Conservation (phyloP, 257 asterid genomes). For the Nicotiana tabacum region DNA sequence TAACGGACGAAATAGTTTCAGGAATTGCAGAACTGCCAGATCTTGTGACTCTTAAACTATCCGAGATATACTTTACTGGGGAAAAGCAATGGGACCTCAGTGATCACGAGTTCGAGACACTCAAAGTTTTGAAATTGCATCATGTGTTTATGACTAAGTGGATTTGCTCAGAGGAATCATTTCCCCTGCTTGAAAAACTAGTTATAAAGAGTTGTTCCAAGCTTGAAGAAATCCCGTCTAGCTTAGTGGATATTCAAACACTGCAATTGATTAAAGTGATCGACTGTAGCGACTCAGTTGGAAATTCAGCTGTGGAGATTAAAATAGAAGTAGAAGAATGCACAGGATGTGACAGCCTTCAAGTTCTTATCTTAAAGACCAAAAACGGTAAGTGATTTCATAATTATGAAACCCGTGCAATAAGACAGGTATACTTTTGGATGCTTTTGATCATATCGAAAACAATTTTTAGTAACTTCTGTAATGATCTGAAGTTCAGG, state of each 20-base stretch:
- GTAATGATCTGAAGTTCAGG: not conserved
- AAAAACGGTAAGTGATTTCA: not conserved
- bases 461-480: not conserved
- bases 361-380: too few species aligned
- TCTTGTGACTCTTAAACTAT: not conserved
- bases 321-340: not conserved
- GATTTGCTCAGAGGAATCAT: not conserved
- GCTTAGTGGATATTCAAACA: fast-evolving
- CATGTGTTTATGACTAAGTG: not conserved
- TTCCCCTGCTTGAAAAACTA: fast-evolving
- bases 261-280: not conserved
- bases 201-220: not conserved
- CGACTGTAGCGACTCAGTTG: not conserved
- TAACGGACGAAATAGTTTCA: not conserved
- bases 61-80: not conserved
- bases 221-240: not conserved
- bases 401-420: too few species aligned
- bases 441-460: too few species aligned
- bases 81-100: not conserved
- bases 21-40: fast-evolving
- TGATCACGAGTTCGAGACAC: fast-evolving
- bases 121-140: not conserved
- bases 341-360: too few species aligned
- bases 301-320: not conserved
- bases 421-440: not conserved